phyloP scores from a whole-genome alignment of 768 basidiomycete genomes.

The Agaricus blazei region DNA sequence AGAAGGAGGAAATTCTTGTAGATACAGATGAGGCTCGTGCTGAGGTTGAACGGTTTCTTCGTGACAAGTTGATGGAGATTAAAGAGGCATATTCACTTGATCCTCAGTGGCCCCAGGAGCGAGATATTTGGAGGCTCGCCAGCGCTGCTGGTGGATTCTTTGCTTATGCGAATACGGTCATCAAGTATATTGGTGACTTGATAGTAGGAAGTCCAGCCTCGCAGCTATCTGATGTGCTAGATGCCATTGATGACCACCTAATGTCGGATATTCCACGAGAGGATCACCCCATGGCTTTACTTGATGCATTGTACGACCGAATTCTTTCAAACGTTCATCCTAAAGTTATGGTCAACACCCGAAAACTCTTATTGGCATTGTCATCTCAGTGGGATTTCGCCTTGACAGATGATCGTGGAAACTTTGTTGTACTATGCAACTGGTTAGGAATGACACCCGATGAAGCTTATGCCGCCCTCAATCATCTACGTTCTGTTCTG shows the following conservation, averaged over 20 bases:
- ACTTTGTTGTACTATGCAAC: neutral
- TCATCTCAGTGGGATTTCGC: neutral
- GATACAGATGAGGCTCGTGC: no score
- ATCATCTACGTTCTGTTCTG: no score
- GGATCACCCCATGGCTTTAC: slow-evolving; percentile 1
- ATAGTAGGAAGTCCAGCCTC: neutral
- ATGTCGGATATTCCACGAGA: neutral
- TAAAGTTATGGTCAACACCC: neutral
- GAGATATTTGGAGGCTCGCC: neutral
- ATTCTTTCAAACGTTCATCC: neutral
- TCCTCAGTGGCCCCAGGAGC: neutral
- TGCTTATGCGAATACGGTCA: neutral
- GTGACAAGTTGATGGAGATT: no score
- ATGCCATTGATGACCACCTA: neutral
- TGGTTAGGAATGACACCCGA: neutral
- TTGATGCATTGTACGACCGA: slow-evolving; percentile 6
- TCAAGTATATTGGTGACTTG: neutral
- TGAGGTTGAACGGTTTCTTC: no score
- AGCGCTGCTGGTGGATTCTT: neutral
- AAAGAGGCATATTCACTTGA: neutral
- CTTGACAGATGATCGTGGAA: neutral
- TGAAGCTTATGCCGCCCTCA: no score
- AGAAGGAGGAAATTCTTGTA: no score
- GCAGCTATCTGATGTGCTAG: neutral
- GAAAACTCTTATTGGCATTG: neutral